phyloP scores from a whole-genome alignment of 768 basidiomycete species.

The Lactifluus rugatus region DNA sequence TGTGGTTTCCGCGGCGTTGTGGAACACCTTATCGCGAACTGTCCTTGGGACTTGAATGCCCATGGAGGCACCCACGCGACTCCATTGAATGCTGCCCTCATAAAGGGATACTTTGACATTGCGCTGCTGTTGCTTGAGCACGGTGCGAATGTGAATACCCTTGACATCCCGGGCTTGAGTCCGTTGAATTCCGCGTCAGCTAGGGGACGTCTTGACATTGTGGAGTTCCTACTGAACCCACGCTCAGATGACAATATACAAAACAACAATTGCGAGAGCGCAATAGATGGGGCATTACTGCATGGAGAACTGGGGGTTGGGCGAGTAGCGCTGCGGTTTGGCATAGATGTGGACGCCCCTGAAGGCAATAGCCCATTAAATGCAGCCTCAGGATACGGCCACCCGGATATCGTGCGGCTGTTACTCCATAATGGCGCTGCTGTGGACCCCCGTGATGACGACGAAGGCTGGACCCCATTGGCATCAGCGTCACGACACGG shows the following conservation, averaged over 20 bases:
- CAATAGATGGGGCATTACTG: neutral
- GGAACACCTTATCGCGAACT: neutral
- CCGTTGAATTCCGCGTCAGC: neutral
- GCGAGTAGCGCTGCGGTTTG: neutral
- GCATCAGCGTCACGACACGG: too few relatives aligned
- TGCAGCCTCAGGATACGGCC: too few relatives aligned
- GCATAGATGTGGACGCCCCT: neutral
- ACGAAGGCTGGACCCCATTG: too few relatives aligned
- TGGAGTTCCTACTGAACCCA: neutral
- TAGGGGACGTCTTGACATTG: neutral
- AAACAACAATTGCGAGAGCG: neutral
- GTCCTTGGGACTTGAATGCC: neutral
- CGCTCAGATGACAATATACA: neutral
- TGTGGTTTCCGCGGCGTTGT: neutral
- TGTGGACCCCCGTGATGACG: too few relatives aligned
- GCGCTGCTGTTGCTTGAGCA: neutral
- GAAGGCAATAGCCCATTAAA: neutral
- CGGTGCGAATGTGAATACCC: neutral
- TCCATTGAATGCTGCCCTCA: neutral
- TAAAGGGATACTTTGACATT: neutral
- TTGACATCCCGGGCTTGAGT: neutral
- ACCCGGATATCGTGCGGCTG: too few relatives aligned
- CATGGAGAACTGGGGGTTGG: neutral
- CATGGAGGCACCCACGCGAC: neutral
- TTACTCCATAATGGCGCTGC: too few relatives aligned